Base-by-base conservation (phyloP, 345 rosid species). In the Boechera stricta region DNA sequence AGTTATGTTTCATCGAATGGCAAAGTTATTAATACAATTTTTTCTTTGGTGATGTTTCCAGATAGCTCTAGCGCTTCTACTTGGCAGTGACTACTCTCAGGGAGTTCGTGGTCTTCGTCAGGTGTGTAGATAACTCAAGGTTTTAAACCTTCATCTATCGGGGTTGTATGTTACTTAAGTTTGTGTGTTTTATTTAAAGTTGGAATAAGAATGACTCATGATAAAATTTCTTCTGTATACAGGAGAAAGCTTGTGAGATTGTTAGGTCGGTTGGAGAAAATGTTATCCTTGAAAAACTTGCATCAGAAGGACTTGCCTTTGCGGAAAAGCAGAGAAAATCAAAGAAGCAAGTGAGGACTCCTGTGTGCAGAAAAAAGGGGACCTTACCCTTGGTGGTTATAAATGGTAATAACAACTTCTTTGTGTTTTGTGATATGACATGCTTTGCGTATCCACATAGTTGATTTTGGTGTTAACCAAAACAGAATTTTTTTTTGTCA, bases 61-160 rank as follows among this genome's bases (percentile, higher is more conserved):
- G 98, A 92, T 95, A 77, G 80, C 93, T 38, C 76, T 95, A 48
- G 97, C 96, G 44, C 90, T 92, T 75, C 83, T 95, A 78, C 92
- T 95, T 65, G 98, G 99, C 77, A 64, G 98, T 73, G 99, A 95
- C 77, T 95, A 92, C 82, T 91, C 87, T 63, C 89, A 68, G 10
- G 96, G 98, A 64, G 88, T 95, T 73, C 90, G 82, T 61, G 97
- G 97, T 79, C 80, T 95, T 52, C 94, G 98, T 75, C 89, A 80
- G 71, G 99, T 92, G 80, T 64, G 90, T 84, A 56, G 35, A 35
- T 67, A 56, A 56, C 80, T 68, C 39, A 28, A 65, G 69, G 79
- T 62, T 64, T 72, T 35, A 60, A 54, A 31, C 65, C 35, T n/a
- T 48, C 35, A 29, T 31, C 62, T 53, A 21, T 61, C 1, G 21